phyloP scores from a whole-genome alignment of 331 rosid genomes.

The Acacia concinna region DNA sequence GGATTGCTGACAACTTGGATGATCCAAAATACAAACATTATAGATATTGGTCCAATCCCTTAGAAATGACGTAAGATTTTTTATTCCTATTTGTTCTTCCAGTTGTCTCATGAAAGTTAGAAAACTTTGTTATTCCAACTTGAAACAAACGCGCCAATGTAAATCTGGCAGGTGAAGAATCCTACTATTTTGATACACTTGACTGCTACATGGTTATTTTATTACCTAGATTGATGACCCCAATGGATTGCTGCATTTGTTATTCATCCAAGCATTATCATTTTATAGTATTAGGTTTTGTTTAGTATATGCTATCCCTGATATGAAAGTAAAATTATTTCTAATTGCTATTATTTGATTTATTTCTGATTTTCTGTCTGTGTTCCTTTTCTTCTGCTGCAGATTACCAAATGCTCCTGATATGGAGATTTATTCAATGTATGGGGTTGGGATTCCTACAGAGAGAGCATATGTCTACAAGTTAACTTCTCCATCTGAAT shows the following conservation, averaged over 20 bases:
- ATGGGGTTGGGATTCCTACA: slow-evolving; percentile 94
- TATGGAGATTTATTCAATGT: slow-evolving; percentile 89
- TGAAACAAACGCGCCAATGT: not conserved
- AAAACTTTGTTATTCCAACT: no score
- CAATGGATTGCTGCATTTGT: slow-evolving; percentile 10
- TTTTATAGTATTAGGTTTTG: not conserved
- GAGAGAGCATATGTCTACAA: slow-evolving; percentile 93
- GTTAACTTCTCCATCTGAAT: slow-evolving; percentile 61
- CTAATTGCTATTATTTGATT: not conserved
- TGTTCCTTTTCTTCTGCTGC: slow-evolving; percentile 35
- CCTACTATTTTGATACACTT: not conserved
- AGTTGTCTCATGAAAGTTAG: not conserved
- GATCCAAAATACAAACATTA: slow-evolving; percentile 22
- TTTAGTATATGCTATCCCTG: slow-evolving; percentile 5
- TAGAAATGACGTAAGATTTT: slow-evolving; percentile 38
- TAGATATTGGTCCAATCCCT: slow-evolving; percentile 21
- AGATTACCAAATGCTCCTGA: slow-evolving; percentile 94
- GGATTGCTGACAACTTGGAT: slow-evolving; percentile 25
- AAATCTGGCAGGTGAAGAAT: slow-evolving; percentile 22
- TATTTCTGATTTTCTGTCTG: slow-evolving; percentile 20
- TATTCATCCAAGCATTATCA: not conserved
- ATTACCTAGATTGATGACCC: slow-evolving; percentile 6
- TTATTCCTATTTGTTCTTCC: not conserved
- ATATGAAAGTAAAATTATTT: not conserved
- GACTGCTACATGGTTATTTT: not conserved